Percentiles rank a stretch among this genome's conserved stretches.
Evolutionary conservation across 768 basidiomycete genomes (phyloP).

Genomic region (Rhizopogon vulgaris): DNA sequence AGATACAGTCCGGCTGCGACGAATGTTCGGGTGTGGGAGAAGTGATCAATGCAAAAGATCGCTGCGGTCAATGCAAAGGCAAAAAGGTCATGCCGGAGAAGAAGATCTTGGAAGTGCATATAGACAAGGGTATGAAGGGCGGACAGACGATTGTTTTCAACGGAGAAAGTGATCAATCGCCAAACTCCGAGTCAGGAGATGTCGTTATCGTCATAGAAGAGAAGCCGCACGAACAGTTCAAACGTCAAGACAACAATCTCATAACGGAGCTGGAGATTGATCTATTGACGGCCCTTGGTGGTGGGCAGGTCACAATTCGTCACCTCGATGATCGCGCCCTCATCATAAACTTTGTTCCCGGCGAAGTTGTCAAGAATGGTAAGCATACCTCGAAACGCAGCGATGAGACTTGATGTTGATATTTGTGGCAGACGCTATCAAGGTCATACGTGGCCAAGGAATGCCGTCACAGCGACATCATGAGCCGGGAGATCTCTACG

Average conservation of each 20-base stretch:
- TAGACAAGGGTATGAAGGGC: conserved; percentile 97
- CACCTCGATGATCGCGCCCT: conserved; percentile 93
- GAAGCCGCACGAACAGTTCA: conserved; percentile 85
- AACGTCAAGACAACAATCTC: conserved; percentile 83
- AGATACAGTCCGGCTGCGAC: conserved; percentile 91
- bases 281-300: conserved; percentile 87
- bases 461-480: conserved; percentile 99
- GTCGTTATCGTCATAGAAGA: conserved; percentile 93
- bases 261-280: conserved; percentile 86
- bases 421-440: conserved; percentile 61
- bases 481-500: conserved; percentile 88
- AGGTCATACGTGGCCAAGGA: conserved; percentile 90
- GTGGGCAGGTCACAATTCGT: conserved; percentile 83
- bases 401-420: not conserved
- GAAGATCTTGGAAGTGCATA: conserved; percentile 95
- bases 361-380: conserved; percentile 94
- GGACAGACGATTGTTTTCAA: conserved; percentile 85
- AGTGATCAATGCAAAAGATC: conserved; percentile 88
- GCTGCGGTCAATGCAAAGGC: conserved; percentile 88
- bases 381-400: conserved; percentile 17
- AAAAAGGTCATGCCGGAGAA: conserved; percentile 94
- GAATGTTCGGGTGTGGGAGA: conserved; percentile 95
- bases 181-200: conserved; percentile 85
- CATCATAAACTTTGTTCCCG: conserved; percentile 76
- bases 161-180: conserved; percentile 92